phyloP scores from a whole-genome alignment of 2,329 filamentous ascomycete species.

The Thielaviopsis populi region DNA sequence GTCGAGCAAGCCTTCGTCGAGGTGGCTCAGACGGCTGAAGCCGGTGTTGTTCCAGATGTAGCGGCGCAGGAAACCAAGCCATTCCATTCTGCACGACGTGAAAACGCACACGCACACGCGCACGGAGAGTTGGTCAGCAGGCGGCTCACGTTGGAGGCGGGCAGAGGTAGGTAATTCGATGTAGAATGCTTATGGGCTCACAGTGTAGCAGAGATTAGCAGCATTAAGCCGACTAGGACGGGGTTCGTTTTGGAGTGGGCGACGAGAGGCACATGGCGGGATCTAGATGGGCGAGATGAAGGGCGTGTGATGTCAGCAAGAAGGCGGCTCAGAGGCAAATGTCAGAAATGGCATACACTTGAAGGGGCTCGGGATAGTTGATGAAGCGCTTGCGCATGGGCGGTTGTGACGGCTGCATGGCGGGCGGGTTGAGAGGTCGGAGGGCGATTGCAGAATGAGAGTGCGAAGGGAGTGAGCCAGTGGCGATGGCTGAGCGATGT shows the following conservation, averaged over 20 bases:
- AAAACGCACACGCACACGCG: too few species aligned
- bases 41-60: slow-evolving; percentile 49
- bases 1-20: slow-evolving; percentile 36
- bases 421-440: not conserved
- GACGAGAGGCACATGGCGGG: not conserved
- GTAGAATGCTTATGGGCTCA: slow-evolving; percentile 23
- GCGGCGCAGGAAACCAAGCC: slow-evolving; percentile 37
- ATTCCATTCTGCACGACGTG: slow-evolving; percentile 33
- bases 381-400: slow-evolving; percentile 20
- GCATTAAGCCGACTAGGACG: slow-evolving; percentile 37
- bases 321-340: not conserved
- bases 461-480: too few species aligned
- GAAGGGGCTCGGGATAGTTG: slow-evolving; percentile 26
- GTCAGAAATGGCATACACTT: slow-evolving; percentile 22
- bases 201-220: slow-evolving; percentile 41
- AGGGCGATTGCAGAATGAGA: not conserved
- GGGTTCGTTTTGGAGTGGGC: slow-evolving; percentile 30
- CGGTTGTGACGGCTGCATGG: slow-evolving; percentile 3
- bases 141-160: too few species aligned
- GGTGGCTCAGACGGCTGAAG: slow-evolving; percentile 41
- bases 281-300: not conserved
- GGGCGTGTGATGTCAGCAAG: not conserved
- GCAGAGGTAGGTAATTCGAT: too few species aligned
- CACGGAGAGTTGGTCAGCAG: not conserved
- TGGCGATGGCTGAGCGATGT: too few species aligned